Percentiles rank a stretch among this genome's conserved stretches.
Conservation (phyloP, 805 yeast genomes). For the Kodamaea nitidulidarum region DNA sequence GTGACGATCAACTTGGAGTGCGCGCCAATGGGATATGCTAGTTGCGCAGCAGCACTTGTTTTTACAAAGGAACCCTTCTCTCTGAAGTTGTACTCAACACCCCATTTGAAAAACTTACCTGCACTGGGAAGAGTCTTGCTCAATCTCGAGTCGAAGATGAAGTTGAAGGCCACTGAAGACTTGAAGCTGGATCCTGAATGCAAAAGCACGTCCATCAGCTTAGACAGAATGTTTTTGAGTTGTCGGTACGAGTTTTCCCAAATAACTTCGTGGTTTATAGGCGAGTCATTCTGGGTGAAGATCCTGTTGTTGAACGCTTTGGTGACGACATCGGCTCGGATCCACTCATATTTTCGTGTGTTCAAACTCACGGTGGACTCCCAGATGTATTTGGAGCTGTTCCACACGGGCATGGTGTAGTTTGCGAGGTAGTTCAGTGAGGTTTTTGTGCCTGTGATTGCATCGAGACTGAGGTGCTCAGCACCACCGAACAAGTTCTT, state of each 20-base stretch:
- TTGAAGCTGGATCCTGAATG: constrained; percentile 47
- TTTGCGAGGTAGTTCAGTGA: constrained; percentile 47
- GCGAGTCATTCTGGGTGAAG: constrained; percentile 30
- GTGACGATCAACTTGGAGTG: constrained; percentile 20
- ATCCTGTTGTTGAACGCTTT: constrained; percentile 43
- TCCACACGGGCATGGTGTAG: constrained; percentile 43
- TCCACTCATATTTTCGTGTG: constrained; percentile 45
- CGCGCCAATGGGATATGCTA: constrained; percentile 17
- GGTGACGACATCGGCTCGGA: constrained; percentile 42
- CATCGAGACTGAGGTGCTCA: constrained; percentile 49
- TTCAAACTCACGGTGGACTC: constrained; percentile 41
- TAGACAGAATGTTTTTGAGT: constrained; percentile 27
- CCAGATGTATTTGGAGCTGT: constrained; percentile 36
- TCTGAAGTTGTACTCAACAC: constrained; percentile 28
- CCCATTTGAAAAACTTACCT: constrained; percentile 37
- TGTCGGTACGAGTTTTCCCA: constrained; percentile 42
- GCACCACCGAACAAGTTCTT: constrained; percentile 57
- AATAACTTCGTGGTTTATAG: constrained; percentile 47
- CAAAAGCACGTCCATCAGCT: constrained; percentile 26
- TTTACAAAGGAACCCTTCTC: constrained; percentile 38
- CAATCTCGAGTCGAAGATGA: constrained; percentile 44
- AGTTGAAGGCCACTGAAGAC: constrained; percentile 38
- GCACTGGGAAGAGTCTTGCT: constrained; percentile 38
- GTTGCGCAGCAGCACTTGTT: constrained; percentile 36
- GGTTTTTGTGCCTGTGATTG: constrained; percentile 47